Conservation (phyloP, 352 stramenopile species). For the Phytophthora aleatoria region DNA sequence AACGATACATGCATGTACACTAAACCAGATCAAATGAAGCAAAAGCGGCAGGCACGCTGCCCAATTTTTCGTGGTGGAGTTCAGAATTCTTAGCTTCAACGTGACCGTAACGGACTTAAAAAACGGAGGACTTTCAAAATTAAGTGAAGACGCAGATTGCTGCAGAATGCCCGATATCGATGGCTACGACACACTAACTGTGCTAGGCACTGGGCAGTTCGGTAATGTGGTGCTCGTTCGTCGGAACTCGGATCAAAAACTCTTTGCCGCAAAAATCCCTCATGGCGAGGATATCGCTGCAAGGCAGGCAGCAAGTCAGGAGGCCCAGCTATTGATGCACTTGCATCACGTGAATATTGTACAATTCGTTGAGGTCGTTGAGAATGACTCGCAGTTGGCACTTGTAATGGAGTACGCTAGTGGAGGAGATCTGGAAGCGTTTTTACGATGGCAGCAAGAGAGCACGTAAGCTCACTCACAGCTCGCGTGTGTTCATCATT, state of each 20-base stretch:
- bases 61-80: neutral
- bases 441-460: constrained; percentile 36
- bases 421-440: constrained; percentile 61
- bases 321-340: constrained; percentile 54
- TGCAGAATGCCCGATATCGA: constrained; percentile 26
- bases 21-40: constrained; percentile 31
- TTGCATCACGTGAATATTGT: constrained; percentile 74
- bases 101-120: constrained; percentile 14
- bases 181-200: constrained; percentile 50
- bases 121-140: neutral
- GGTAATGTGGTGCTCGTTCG: constrained; percentile 60
- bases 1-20: constrained; percentile 45
- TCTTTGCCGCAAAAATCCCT: constrained; percentile 64
- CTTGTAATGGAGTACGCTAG: constrained; percentile 84
- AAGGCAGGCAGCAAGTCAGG: constrained; percentile 21
- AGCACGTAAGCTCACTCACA: constrained; percentile 15
- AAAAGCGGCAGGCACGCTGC: constrained; percentile 21
- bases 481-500: neutral
- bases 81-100: constrained; percentile 8
- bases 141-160: too few species aligned
- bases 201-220: constrained; percentile 65
- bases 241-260: constrained; percentile 30
- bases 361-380: constrained; percentile 55
- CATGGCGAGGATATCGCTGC: constrained; percentile 21
- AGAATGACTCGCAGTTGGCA: constrained; percentile 29